Evolutionary conservation across 2,329 filamentous ascomycete genomes (phyloP).

Genomic region (Dactylellina leptospora): DNA sequence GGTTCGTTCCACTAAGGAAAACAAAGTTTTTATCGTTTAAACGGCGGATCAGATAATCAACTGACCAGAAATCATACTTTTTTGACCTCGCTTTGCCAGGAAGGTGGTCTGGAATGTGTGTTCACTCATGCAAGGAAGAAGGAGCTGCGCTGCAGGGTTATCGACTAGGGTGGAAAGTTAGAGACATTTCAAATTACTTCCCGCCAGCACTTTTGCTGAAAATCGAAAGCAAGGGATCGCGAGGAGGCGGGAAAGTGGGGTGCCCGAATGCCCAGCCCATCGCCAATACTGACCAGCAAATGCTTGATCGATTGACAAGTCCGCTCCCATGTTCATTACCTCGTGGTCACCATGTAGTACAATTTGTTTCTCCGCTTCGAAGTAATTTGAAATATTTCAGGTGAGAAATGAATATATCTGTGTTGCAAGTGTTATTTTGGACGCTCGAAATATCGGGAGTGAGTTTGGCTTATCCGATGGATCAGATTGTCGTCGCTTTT

Average conservation of each 20-base stretch:
- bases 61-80: constrained; percentile 32
- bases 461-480: constrained; percentile 30
- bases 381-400: neutral
- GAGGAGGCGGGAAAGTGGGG: constrained; percentile 20
- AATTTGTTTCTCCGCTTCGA: neutral
- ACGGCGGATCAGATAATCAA: constrained; percentile 48
- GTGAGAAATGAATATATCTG: neutral
- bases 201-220: neutral
- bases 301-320: constrained; percentile 25
- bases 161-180: neutral
- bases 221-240: constrained; percentile 26
- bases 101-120: constrained; percentile 27
- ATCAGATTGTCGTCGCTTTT: constrained; percentile 47
- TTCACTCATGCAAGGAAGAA: constrained; percentile 23
- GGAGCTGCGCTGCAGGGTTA: constrained; percentile 12
- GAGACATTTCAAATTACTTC: neutral
- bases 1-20: constrained; percentile 6
- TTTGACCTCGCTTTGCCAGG: constrained; percentile 10
- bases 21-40: constrained; percentile 33
- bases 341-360: neutral
- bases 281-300: constrained; percentile 43
- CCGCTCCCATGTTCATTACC: neutral
- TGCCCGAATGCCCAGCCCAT: constrained; percentile 23
- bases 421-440: constrained; percentile 38
- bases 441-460: neutral